phyloP scores from a whole-genome alignment of 2,329 filamentous ascomycete species.

The Colletotrichum liaoningense region DNA sequence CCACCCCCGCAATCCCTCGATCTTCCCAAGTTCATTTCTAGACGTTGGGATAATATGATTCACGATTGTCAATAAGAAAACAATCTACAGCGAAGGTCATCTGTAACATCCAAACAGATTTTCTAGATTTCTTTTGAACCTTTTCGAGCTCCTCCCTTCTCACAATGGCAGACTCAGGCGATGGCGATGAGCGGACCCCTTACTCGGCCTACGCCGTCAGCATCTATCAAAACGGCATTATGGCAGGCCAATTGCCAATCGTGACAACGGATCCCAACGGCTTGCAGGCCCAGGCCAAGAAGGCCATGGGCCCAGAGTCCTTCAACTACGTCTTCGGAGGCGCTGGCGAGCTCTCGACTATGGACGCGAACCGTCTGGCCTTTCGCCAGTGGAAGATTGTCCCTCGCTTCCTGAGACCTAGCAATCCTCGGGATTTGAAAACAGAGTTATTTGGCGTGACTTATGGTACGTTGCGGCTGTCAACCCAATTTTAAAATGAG shows the following conservation, averaged over 20 bases:
- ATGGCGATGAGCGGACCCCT: constrained; percentile 33
- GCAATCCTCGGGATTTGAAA: constrained; percentile 57
- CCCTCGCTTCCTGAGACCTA: constrained; percentile 61
- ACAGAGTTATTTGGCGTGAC: constrained; percentile 63
- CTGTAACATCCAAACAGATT: neutral
- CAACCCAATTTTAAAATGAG: neutral
- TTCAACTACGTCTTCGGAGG: constrained; percentile 73
- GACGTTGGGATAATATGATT: too few species aligned
- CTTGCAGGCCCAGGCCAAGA: constrained; percentile 65
- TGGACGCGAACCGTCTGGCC: constrained; percentile 68
- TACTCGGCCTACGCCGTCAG: constrained; percentile 58
- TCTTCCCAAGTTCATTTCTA: neutral
- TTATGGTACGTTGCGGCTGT: constrained; percentile 49
- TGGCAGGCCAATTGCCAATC: constrained; percentile 57
- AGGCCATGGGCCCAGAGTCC: constrained; percentile 56
- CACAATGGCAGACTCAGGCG: constrained; percentile 37
- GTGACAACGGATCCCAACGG: constrained; percentile 70
- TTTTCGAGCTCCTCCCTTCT: neutral
- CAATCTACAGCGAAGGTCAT: too few species aligned
- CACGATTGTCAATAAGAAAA: neutral
- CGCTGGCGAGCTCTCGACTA: constrained; percentile 70
- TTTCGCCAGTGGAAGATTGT: constrained; percentile 65
- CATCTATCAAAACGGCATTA: constrained; percentile 64
- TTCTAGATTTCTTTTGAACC: neutral
- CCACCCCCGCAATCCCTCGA: neutral